Percentiles rank a stretch among this genome's conserved stretches.
Conservation (phyloP, 2,329 filamentous ascomycete species). For the Blastomyces percursus region DNA sequence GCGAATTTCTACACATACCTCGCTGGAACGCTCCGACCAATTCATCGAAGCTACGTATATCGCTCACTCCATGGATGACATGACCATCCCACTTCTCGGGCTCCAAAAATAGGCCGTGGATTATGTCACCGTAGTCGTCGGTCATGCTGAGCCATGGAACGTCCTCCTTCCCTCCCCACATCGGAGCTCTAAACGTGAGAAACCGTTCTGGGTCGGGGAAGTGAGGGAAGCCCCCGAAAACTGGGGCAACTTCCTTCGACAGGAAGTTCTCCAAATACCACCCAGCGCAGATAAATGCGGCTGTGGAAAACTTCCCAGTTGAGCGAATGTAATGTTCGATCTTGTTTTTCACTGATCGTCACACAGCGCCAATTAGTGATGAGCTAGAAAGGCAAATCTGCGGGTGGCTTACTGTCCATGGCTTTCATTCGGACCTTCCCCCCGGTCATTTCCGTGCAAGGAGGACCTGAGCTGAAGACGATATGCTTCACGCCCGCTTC, state of each 20-base stretch:
- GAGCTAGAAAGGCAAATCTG: background rate
- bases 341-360: constrained; percentile 27
- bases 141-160: constrained; percentile 32
- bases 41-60: constrained; percentile 22
- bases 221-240: constrained; percentile 35
- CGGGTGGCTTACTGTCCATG: constrained; percentile 25
- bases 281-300: constrained; percentile 28
- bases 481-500: constrained; percentile 28
- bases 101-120: constrained; percentile 36
- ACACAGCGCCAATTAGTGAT: background rate
- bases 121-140: constrained; percentile 38
- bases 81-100: constrained; percentile 29
- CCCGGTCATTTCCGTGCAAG: constrained; percentile 24
- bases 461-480: constrained; percentile 29
- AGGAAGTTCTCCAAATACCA: constrained; percentile 39
- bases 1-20: constrained; percentile 12
- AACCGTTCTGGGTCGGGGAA: constrained; percentile 27
- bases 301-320: constrained; percentile 25
- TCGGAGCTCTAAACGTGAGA: constrained; percentile 28
- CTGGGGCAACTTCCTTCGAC: constrained; percentile 22
- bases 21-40: constrained; percentile 26
- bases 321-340: constrained; percentile 30
- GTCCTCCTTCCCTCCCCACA: constrained; percentile 31
- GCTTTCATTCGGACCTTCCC: constrained; percentile 24
- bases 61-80: constrained; percentile 32